Conservation (phyloP, 148 eudicot genomes). For the Simmondsia chinensis region DNA sequence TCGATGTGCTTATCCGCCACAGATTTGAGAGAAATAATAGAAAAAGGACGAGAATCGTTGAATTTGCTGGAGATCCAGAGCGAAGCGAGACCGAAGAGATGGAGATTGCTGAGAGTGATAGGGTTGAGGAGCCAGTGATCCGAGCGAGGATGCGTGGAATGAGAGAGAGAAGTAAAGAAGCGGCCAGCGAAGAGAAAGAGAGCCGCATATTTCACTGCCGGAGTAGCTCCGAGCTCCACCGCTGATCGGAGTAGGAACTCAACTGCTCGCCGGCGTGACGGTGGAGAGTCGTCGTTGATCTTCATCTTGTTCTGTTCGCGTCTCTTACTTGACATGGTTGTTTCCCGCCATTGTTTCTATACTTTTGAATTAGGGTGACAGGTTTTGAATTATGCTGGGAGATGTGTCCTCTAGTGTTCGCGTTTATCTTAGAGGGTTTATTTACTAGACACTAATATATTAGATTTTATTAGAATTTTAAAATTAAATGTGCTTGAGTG, state of each 20-base stretch:
- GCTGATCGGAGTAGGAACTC: conserved; percentile 47
- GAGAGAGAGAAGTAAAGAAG: conserved; percentile 44
- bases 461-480: too few species aligned
- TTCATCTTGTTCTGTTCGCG: too few species aligned
- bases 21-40: conserved; percentile 43
- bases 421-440: too few species aligned
- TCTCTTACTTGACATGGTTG: background rate
- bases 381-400: too few species aligned
- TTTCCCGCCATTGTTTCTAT: too few species aligned
- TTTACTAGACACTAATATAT: too few species aligned
- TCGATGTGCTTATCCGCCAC: conserved; percentile 43
- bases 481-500: too few species aligned
- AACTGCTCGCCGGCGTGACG: conserved; percentile 23
- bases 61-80: conserved; percentile 85
- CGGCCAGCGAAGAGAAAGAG: conserved; percentile 65
- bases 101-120: conserved; percentile 49
- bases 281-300: background rate
- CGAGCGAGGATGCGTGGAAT: background rate
- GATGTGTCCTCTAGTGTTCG: too few species aligned
- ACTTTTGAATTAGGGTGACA: too few species aligned
- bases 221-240: conserved; percentile 38
- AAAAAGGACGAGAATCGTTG: conserved; percentile 49
- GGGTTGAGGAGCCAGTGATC: conserved; percentile 56
- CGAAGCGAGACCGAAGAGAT: conserved; percentile 67
- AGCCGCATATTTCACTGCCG: conserved; percentile 69